Base-by-base conservation (phyloP, 139 green algal species). In the Monoraphidium neglectum region DNA sequence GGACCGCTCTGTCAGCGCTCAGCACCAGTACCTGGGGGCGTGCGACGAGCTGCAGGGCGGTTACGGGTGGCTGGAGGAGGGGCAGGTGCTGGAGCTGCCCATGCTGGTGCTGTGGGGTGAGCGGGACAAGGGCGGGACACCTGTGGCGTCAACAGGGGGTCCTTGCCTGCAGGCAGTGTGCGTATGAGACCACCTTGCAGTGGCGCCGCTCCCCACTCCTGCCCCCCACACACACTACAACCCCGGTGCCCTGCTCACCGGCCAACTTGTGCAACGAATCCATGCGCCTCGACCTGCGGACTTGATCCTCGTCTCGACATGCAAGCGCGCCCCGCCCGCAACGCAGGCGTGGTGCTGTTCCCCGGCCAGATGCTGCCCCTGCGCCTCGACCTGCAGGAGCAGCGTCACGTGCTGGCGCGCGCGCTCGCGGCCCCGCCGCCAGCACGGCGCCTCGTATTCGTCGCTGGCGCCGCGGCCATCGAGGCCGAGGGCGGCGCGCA, bases 341-440 rank as follows among this genome's bases (percentile, higher is more conserved):
- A 35, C 8, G 8, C 72, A 77, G 72, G 72, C 46, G 72, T 77
- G 36, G 72, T 77, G 60, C 60, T 77, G 38, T 77, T 77, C 46
- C 72, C 72, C 33, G 72, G 60, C 46, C 68, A 43, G 28, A 43
- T 51, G 59, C 60, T 77, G 59, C 72, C 72, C 40, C 72, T 77
- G 60, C 60, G 68, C 59, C 43, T 77, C 40, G 68, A 46, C 60
- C 68, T 60, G 4, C 12, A 40, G 15, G 8, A 46, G 8, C 57
- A 77, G 60, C 60, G 36, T 43, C 59, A 63, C 37, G n/a, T 77
- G 59, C 72, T 77, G n/a, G 60, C 57, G 15, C 36, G 72, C 15
- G 38, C 40, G 0, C 40, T 77, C 16, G 28, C 72, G 23, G 72
- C 72, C 32, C 72, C 32, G 26, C 43, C 60, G 18, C 72, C 72